phyloP scores from a whole-genome alignment of 1,284 basidiomycete genomes.

The Somion occarium region DNA sequence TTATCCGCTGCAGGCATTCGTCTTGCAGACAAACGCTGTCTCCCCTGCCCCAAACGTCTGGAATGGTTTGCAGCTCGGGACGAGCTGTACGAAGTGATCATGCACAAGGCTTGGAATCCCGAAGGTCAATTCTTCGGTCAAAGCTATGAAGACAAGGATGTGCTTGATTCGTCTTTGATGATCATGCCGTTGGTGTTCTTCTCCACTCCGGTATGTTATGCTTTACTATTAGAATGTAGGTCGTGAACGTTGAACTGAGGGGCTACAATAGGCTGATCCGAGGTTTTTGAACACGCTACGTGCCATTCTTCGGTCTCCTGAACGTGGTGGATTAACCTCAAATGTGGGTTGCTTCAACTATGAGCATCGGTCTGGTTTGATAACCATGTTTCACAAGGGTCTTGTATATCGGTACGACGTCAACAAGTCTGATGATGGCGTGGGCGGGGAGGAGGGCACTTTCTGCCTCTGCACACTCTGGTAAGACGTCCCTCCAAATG shows the following conservation, averaged over 20 bases:
- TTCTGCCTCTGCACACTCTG: slow-evolving; percentile 79
- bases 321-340: slow-evolving; percentile 83
- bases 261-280: slow-evolving; percentile 67
- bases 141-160: slow-evolving; percentile 69
- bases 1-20: slow-evolving; percentile 55
- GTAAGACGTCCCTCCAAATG: slow-evolving; percentile 28
- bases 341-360: slow-evolving; percentile 48
- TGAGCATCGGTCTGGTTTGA: not conserved
- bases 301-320: slow-evolving; percentile 77
- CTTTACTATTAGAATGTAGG: not conserved
- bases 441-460: slow-evolving; percentile 89
- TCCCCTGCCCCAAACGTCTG: slow-evolving; percentile 66
- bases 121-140: slow-evolving; percentile 68
- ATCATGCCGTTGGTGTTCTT: slow-evolving; percentile 91
- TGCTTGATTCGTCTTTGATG: slow-evolving; percentile 70
- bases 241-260: not conserved
- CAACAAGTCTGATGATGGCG: slow-evolving; percentile 78
- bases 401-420: slow-evolving; percentile 82
- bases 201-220: slow-evolving; percentile 55
- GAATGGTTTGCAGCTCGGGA: slow-evolving; percentile 79
- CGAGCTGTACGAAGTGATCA: slow-evolving; percentile 79
- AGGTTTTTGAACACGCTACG: slow-evolving; percentile 81
- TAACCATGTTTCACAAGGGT: slow-evolving; percentile 36
- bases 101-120: slow-evolving; percentile 76
- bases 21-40: slow-evolving; percentile 83